phyloP scores from a whole-genome alignment of 345 rosid species.

The Angophora floribunda region DNA sequence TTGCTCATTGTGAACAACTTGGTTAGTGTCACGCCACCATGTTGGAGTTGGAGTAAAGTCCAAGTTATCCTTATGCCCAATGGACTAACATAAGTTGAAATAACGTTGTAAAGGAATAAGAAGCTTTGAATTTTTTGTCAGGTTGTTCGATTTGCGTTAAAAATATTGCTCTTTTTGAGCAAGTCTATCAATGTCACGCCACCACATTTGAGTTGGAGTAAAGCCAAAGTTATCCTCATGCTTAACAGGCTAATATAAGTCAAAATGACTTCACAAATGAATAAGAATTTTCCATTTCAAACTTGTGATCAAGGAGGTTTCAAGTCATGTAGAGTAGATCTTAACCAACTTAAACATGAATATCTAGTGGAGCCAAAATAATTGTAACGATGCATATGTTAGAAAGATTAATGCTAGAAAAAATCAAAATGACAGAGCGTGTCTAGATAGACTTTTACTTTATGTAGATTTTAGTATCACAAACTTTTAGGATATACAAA shows the following conservation, averaged over 20 bases:
- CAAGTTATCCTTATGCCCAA: not conserved
- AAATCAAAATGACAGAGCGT: not conserved
- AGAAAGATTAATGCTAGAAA: not conserved
- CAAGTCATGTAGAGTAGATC: not conserved
- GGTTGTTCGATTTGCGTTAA: not conserved
- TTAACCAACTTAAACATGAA: not conserved
- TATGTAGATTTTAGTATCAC: not conserved
- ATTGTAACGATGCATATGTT: not conserved
- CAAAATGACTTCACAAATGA: not conserved
- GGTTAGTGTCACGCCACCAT: not conserved
- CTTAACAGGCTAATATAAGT: not conserved
- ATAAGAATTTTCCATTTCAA: not conserved
- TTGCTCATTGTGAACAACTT: no score
- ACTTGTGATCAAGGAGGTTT: not conserved
- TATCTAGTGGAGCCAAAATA: not conserved
- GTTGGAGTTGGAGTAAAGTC: not conserved
- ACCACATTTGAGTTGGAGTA: not conserved
- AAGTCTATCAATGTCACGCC: not conserved
- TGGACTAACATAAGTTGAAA: not conserved
- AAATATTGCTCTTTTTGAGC: not conserved
- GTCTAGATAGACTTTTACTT: not conserved
- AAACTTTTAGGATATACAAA: not conserved
- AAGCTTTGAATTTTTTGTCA: not conserved
- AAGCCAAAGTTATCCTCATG: not conserved
- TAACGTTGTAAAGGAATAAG: not conserved